phyloP scores from a whole-genome alignment of 2,329 filamentous ascomycete genomes.

The Tolypocladium amazonense region DNA sequence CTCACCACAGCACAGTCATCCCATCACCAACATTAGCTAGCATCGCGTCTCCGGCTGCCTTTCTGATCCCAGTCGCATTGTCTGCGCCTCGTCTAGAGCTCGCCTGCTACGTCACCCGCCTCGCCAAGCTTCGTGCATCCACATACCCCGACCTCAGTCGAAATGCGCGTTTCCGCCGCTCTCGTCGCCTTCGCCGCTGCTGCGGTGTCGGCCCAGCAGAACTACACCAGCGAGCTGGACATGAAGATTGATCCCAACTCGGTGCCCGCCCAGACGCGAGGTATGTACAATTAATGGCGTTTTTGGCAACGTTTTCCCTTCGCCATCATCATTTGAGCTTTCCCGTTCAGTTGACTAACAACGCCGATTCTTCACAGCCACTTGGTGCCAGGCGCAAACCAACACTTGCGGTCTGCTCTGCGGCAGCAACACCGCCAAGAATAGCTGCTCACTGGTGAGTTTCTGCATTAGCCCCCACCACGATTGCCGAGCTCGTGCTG shows the following conservation, averaged over 20 bases:
- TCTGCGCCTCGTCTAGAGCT: not conserved
- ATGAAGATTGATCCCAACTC: slow-evolving; percentile 29
- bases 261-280: slow-evolving; percentile 22
- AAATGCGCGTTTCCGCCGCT: slow-evolving; percentile 30
- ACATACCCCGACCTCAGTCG: slow-evolving; percentile 11
- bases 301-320: not conserved
- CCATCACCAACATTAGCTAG: slow-evolving; percentile 4
- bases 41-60: not conserved
- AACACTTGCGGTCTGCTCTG: slow-evolving; percentile 42
- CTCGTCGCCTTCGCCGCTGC: slow-evolving; percentile 33
- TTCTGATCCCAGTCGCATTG: not conserved
- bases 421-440: slow-evolving; percentile 21
- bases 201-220: slow-evolving; percentile 30
- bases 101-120: not conserved
- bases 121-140: not conserved
- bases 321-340: not conserved
- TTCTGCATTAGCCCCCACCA: not conserved
- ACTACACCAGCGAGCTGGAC: slow-evolving; percentile 31
- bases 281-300: slow-evolving; percentile 23
- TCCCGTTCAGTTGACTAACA: slow-evolving; percentile 1
- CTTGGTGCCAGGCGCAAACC: slow-evolving; percentile 41
- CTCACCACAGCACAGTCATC: slow-evolving; percentile 3
- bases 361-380: slow-evolving; percentile 20
- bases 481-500: not conserved
- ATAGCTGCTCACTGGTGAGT: slow-evolving; percentile 38